Percentiles rank a stretch among this genome's conserved stretches.
phyloP scores from a whole-genome alignment of 2,329 filamentous ascomycete genomes.

The Aureobasidium subglaciale region DNA sequence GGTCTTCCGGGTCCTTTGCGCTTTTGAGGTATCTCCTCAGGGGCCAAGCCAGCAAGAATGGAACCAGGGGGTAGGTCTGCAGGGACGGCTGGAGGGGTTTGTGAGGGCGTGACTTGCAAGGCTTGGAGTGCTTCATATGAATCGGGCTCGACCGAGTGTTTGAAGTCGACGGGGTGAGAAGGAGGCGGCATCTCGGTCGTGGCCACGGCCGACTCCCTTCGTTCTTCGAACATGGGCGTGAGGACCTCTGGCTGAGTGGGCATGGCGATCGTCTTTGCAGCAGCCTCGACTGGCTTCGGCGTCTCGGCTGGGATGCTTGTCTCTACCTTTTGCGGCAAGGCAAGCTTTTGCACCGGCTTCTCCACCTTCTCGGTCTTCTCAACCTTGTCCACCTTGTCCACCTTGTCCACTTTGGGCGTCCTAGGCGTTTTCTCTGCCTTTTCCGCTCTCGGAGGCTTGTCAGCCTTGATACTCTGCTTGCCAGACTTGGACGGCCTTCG shows the following conservation, averaged over 20 bases:
- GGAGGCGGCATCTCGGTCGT: constrained; percentile 10
- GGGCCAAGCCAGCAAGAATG: constrained; percentile 25
- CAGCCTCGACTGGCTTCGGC: constrained; percentile 17
- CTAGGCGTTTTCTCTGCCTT: constrained; percentile 15
- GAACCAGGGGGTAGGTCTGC: constrained; percentile 23
- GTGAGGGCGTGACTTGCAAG: constrained; percentile 3
- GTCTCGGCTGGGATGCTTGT: constrained; percentile 14
- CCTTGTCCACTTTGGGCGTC: neutral
- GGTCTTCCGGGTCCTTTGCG: constrained; percentile 73
- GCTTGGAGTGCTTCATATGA: neutral
- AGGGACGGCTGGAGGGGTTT: constrained; percentile 15
- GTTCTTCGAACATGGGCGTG: neutral
- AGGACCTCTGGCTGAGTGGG: neutral
- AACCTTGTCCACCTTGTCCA: constrained; percentile 18
- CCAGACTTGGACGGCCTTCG: constrained; percentile 18
- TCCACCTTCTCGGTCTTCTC: no score
- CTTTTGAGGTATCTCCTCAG: constrained; percentile 45
- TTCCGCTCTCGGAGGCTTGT: constrained; percentile 15
- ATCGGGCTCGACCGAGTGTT: constrained; percentile 15
- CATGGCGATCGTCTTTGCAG: constrained; percentile 1
- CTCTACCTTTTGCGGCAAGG: constrained; percentile 1
- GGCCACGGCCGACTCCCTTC: constrained; percentile 8
- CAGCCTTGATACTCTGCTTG: constrained; percentile 12
- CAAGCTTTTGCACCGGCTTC: constrained; percentile 17
- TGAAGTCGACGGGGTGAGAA: constrained; percentile 13